A percentile compares a stretch with the other conserved stretches of the same genome.
Evolutionary conservation across 2,329 filamentous ascomycete genomes (phyloP).

Genomic region (Fonsecaea monophora): DNA sequence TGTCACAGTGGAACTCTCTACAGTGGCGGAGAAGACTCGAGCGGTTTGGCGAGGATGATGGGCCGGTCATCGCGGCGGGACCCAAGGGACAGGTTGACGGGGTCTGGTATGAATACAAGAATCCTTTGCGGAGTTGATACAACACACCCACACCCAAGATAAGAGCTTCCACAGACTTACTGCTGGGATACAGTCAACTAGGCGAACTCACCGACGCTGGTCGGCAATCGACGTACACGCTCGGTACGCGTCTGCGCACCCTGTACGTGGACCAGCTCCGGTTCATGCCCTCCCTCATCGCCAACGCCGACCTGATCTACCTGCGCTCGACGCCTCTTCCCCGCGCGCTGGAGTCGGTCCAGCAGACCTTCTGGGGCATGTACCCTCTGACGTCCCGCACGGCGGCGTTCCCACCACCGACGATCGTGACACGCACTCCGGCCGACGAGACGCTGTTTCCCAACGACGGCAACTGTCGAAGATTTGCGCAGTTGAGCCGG

Average conservation of each 20-base stretch:
- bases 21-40: constrained; percentile 77
- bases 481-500: constrained; percentile 72
- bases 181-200: constrained; percentile 47
- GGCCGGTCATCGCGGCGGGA: constrained; percentile 73
- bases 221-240: constrained; percentile 71
- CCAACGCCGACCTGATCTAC: constrained; percentile 68
- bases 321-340: constrained; percentile 77
- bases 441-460: constrained; percentile 80
- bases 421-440: constrained; percentile 69
- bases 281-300: constrained; percentile 70
- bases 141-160: too few relatives aligned
- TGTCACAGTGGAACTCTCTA: constrained; percentile 63
- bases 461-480: constrained; percentile 75
- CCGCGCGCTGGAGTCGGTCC: constrained; percentile 76
- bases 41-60: constrained; percentile 74
- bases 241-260: constrained; percentile 71
- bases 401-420: constrained; percentile 64
- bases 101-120: constrained; percentile 67
- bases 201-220: constrained; percentile 78
- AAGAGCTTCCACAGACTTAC: constrained; percentile 1
- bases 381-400: constrained; percentile 67
- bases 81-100: constrained; percentile 74
- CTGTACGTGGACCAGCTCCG: constrained; percentile 77
- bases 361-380: constrained; percentile 76
- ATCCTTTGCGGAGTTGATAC: too few relatives aligned